These are phyloP conservation scores for Trichomonas tenax DNA, from an alignment of 208 protist species.

Conservation along the genomic window DNA sequence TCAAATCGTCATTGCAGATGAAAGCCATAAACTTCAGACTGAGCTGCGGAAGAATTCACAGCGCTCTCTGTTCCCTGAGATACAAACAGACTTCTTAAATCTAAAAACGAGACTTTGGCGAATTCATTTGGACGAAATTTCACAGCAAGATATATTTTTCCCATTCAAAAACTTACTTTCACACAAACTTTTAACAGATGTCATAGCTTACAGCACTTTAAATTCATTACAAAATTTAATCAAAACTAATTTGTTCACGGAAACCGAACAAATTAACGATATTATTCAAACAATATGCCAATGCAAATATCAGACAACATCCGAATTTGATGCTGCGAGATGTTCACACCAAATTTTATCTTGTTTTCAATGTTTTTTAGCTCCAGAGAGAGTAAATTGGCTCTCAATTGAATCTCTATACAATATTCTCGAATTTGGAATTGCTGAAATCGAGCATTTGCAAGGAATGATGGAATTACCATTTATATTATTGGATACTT, in stretches of 20 bases:
- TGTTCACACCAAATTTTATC: background rate
- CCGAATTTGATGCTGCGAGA: background rate
- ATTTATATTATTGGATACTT: background rate
- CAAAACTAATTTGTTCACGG: background rate
- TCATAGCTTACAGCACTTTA: background rate
- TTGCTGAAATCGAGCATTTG: background rate
- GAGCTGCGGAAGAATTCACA: background rate
- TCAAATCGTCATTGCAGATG: background rate
- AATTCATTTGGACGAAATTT: background rate
- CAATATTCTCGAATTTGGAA: background rate
- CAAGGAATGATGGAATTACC: background rate
- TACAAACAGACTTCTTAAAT: background rate
- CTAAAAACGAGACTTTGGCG: background rate
- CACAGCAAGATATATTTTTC: background rate
- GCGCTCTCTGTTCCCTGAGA: background rate
- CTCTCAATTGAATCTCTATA: background rate
- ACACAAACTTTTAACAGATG: background rate
- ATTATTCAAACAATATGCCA: background rate
- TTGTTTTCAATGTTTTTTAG: background rate
- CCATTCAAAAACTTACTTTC: background rate
- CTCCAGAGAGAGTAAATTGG: background rate
- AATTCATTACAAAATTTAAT: background rate
- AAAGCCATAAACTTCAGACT: background rate
- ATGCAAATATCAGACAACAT: background rate
- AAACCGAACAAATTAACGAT: background rate